These are phyloP conservation scores for Trichoderma sp. DNA, from an alignment of 2,329 filamentous ascomycete species.

Conservation along the genomic window DNA sequence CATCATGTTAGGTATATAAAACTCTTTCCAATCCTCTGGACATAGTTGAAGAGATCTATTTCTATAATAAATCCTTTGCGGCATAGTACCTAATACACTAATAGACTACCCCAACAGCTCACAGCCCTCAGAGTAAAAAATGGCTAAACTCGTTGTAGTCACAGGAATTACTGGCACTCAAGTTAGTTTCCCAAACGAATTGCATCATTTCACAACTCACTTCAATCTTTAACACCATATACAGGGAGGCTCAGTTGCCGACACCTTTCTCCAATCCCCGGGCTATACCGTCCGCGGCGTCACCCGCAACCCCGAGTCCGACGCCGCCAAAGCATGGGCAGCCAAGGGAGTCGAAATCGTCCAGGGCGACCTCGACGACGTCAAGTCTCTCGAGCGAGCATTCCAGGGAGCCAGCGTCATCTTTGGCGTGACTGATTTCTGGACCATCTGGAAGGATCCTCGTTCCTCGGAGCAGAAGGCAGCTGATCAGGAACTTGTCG, in stretches of 20 bases:
- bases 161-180: constrained; percentile 20
- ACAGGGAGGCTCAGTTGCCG: constrained; percentile 34
- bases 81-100: background rate
- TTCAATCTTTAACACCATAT: background rate
- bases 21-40: background rate
- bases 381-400: constrained; percentile 30
- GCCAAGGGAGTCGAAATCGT: constrained; percentile 34
- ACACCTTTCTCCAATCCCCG: constrained; percentile 30
- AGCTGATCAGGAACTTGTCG: constrained; percentile 32
- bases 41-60: background rate
- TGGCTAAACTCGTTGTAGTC: constrained; percentile 19
- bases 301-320: constrained; percentile 34
- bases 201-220: background rate
- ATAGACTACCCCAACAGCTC: background rate
- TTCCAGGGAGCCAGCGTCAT: constrained; percentile 36
- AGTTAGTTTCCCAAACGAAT: background rate
- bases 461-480: constrained; percentile 46
- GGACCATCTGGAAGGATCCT: constrained; percentile 42
- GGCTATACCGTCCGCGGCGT: constrained; percentile 36
- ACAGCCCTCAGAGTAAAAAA: background rate
- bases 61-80: too few species aligned
- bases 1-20: too few species aligned
- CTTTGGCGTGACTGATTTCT: constrained; percentile 40
- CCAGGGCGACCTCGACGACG: constrained; percentile 33
- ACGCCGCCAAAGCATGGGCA: constrained; percentile 30